Base-by-base conservation (phyloP, 345 rosid species). In the Dovyalis caffra region DNA sequence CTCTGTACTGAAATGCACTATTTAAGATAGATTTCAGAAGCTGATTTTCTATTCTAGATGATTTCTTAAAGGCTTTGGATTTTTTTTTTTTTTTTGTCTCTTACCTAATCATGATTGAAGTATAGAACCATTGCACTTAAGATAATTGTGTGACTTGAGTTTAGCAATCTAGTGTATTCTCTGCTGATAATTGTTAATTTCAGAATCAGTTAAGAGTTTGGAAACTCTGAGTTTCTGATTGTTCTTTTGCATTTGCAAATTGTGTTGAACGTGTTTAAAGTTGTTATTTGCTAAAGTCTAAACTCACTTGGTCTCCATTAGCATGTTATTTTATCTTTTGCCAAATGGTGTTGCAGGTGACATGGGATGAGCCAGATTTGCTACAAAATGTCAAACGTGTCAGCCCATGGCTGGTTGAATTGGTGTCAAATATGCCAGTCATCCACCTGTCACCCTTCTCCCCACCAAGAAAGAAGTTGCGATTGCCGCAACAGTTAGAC, bases 311-410 rank as follows among this genome's bases (percentile, higher is more conserved):
- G 10, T 23, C 26, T 62, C 5, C 66, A 29, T 29, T 32, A 62
- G 66, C 66, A 14, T 62, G 20, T 29, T 28, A 1, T 32, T 62
- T 28, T 62, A 12, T 35, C 26, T 29, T 3, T 38, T 33, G n/a
- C 26, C 21, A n/a, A 28, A 58, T 57, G 8, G 6, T 14, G 29
- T 66, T 33, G 35, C 83, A 93, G 99, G 97, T 96, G 60, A 81
- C 90, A n/a, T 93, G 99, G 98, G 98, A 96, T 79, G 99, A 96
- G 74, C 99, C 98, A 0, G 99, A 93, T 77, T 86, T 96, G 72
- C 95, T 93, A 34, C 98, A 96, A 76, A 93, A 90, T 51, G 97
- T 92, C 73, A 93, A 90, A 87, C 86, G 90, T 37, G 97, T 96
- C 40, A 96, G 81, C 79, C 99, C 99, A 10, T 96, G 99, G 99